These are phyloP conservation scores for Cytospora mali DNA, from an alignment of 2,329 filamentous ascomycete genomes.

Conservation along the genomic window DNA sequence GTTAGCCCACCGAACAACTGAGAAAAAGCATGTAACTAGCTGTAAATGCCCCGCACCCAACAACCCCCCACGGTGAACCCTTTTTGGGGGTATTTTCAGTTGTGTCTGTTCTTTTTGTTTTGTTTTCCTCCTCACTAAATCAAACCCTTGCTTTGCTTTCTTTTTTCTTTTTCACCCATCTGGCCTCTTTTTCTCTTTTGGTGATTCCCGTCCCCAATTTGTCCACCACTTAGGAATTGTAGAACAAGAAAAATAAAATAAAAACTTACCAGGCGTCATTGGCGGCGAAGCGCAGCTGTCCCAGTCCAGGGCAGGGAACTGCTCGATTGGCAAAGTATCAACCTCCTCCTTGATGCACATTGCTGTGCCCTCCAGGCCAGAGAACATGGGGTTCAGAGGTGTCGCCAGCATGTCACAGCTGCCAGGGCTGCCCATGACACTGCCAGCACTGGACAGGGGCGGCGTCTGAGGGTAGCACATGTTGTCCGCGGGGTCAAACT, in stretches of 20 bases:
- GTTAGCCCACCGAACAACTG: slow-evolving; percentile 20
- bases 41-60: background rate
- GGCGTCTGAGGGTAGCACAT: slow-evolving; percentile 84
- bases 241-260: slow-evolving; percentile 22
- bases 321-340: slow-evolving; percentile 64
- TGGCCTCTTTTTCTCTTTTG: too few relatives aligned
- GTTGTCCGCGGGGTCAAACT: slow-evolving; percentile 58
- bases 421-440: slow-evolving; percentile 83
- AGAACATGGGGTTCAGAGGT: slow-evolving; percentile 80
- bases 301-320: slow-evolving; percentile 75
- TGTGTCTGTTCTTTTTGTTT: background rate
- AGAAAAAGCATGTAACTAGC: background rate
- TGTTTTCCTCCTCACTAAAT: too few relatives aligned
- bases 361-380: slow-evolving; percentile 68
- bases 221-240: background rate
- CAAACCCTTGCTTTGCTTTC: too few relatives aligned
- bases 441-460: slow-evolving; percentile 81
- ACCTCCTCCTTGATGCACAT: slow-evolving; percentile 70
- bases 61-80: background rate
- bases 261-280: slow-evolving; percentile 84
- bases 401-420: slow-evolving; percentile 77
- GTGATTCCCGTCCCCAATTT: too few relatives aligned
- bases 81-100: background rate
- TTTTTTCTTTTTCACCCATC: too few relatives aligned
- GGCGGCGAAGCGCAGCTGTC: slow-evolving; percentile 77